Evolutionary conservation across 2,329 filamentous ascomycete genomes (phyloP).

Genomic region (Pestalotiopsis sp.): DNA sequence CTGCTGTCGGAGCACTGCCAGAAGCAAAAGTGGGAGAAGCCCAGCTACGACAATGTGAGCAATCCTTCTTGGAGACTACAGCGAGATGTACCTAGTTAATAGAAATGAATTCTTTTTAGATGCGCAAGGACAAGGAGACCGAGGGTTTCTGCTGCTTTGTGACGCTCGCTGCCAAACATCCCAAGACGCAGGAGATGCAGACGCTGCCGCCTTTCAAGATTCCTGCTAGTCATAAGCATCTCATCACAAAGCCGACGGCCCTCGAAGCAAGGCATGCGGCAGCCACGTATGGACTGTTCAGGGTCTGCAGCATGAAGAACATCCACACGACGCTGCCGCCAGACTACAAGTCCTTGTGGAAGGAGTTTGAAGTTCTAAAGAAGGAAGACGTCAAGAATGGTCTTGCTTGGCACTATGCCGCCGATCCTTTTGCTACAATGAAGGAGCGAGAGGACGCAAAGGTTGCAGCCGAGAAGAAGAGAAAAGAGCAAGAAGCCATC

Average conservation of each 20-base stretch:
- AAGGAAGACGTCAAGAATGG: constrained; percentile 76
- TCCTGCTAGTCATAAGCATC: constrained; percentile 73
- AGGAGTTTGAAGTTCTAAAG: constrained; percentile 84
- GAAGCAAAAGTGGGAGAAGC: constrained; percentile 93
- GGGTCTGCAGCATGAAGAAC: constrained; percentile 94
- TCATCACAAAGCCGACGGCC: constrained; percentile 75
- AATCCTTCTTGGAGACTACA: constrained; percentile 13
- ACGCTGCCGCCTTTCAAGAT: constrained; percentile 82
- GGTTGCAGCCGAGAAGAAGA: constrained; percentile 76
- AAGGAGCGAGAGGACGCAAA: constrained; percentile 80
- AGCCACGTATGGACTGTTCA: constrained; percentile 87
- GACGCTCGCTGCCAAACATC: constrained; percentile 73
- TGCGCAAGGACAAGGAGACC: constrained; percentile 59
- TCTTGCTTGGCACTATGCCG: constrained; percentile 90
- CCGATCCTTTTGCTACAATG: constrained; percentile 85
- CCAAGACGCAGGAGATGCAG: constrained; percentile 79
- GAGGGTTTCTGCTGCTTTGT: constrained; percentile 82
- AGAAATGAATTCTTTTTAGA: not conserved
- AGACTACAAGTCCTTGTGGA: constrained; percentile 88
- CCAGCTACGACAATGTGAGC: constrained; percentile 81
- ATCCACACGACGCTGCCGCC: constrained; percentile 93
- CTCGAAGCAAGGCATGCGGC: constrained; percentile 93
- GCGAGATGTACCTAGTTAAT: constrained; percentile 26
- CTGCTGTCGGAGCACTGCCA: constrained; percentile 93
- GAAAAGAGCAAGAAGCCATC: constrained; percentile 68